Evolutionary conservation across 2,329 filamentous ascomycete species (phyloP).

Genomic region (Tolypocladium ophioglossoides): DNA sequence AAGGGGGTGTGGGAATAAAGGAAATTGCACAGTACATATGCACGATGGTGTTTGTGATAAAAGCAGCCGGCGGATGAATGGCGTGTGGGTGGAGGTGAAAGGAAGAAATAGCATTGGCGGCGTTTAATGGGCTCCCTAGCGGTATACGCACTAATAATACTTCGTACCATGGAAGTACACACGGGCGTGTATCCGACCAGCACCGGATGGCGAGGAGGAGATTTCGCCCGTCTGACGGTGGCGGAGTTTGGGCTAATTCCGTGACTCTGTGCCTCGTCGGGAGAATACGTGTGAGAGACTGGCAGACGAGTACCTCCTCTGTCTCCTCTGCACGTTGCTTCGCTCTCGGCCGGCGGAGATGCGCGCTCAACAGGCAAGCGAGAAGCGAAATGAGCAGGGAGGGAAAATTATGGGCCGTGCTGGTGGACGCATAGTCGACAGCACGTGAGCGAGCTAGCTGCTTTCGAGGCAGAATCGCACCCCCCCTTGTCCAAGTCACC

Average conservation of each 20-base stretch:
- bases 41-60: neutral
- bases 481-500: neutral
- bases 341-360: neutral
- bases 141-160: neutral
- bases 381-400: conserved; percentile 1
- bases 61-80: neutral
- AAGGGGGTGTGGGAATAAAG: neutral
- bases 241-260: neutral
- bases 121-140: neutral
- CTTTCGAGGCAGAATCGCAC: neutral
- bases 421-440: neutral
- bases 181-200: neutral
- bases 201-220: neutral
- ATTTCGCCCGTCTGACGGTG: neutral
- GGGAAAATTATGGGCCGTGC: neutral
- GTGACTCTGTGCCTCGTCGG: too few relatives aligned
- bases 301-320: too few relatives aligned
- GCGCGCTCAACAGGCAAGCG: neutral
- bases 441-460: neutral
- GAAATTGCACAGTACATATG: neutral
- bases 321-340: too few relatives aligned
- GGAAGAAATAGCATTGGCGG: neutral
- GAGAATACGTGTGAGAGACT: too few relatives aligned
- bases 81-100: neutral
- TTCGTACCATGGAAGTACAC: neutral